These are phyloP conservation scores for Pyronema domesticum DNA, from an alignment of 495 filamentous ascomycete genomes.

Conservation along the genomic window DNA sequence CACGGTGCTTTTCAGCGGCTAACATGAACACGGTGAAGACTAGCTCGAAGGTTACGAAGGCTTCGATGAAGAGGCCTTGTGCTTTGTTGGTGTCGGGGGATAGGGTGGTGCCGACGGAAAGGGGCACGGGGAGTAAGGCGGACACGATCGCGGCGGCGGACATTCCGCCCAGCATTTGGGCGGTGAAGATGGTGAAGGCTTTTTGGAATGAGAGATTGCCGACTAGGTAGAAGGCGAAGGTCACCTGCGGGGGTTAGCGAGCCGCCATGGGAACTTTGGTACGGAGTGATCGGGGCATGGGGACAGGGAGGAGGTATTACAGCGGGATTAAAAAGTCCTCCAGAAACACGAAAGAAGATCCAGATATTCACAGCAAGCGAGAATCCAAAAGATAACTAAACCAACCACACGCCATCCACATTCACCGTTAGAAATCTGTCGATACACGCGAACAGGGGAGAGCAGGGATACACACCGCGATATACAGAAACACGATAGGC, in stretches of 20 bases:
- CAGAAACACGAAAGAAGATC: constrained; percentile 48
- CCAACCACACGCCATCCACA: too few relatives aligned
- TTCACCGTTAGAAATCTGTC: too few relatives aligned
- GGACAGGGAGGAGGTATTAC: constrained; percentile 18
- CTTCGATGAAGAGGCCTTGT: constrained; percentile 40
- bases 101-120: constrained; percentile 32
- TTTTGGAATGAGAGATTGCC: constrained; percentile 26
- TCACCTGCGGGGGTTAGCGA: constrained; percentile 8
- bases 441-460: too few relatives aligned
- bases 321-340: constrained; percentile 50
- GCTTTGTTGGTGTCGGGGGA: constrained; percentile 27
- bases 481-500: constrained; percentile 28
- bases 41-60: constrained; percentile 37
- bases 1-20: constrained; percentile 29
- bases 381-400: constrained; percentile 34
- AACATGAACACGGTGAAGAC: constrained; percentile 42
- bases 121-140: constrained; percentile 33
- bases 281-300: too few relatives aligned
- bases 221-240: constrained; percentile 39
- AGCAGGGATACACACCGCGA: constrained; percentile 26
- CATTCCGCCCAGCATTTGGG: constrained; percentile 41
- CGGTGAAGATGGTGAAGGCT: constrained; percentile 32
- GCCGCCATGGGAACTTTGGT: not conserved
- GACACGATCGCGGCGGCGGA: constrained; percentile 35
- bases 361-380: constrained; percentile 50